Evolutionary conservation across 495 filamentous ascomycete genomes (phyloP), one percentile per base, ranked within the genome.

Genomic region (Thermothielavioides terrestris): DNA sequence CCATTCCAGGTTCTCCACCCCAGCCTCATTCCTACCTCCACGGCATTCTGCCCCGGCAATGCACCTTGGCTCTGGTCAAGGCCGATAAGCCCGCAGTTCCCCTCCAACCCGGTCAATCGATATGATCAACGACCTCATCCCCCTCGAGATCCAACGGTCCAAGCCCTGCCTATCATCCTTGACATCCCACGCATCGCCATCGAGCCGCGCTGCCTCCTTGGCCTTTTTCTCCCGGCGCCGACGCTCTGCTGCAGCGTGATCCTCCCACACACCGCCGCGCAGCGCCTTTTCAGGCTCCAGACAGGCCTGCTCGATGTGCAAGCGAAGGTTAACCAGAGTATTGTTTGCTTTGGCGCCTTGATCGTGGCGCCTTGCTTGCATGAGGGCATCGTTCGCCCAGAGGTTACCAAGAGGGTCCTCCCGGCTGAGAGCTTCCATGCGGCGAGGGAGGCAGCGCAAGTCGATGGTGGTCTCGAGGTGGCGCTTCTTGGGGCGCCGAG

Each of bases 401-500:
- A 58, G 8, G 9, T 36, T 25, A 17, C 31, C 49, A 28, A 42
- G 11, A 6, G 25, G 9, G 2, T 28, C 41, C 22, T 41, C 18
- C 2, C 9, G 14, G 5, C 21, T 14, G 1, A 53, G 17, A 5
- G n/a, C 11, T 12, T 46, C 47, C n/a, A 56, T 8, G 44, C 52
- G 31, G 17, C 52, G 28, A 8, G 50, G 42, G 11, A 53, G 41
- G 27, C 37, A 59, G 22, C 63, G 62, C 18, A 63, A 32, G 42
- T 66, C 63, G 1, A 66, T 34, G 0, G 59, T 65, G 0, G 55
- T 59, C 32, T 66, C 63, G 6, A 64, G 46, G 44, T 63, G 55
- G 11, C 55, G 53, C 7, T 22, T 31, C 10, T n/a, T 26, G 11
- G 2, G 8, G 26, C 21, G 6, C 15, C 25, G 0, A 3, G 40